Base-by-base conservation (phyloP, 2,329 filamentous ascomycete species). In the Monilinia aucupariae region DNA sequence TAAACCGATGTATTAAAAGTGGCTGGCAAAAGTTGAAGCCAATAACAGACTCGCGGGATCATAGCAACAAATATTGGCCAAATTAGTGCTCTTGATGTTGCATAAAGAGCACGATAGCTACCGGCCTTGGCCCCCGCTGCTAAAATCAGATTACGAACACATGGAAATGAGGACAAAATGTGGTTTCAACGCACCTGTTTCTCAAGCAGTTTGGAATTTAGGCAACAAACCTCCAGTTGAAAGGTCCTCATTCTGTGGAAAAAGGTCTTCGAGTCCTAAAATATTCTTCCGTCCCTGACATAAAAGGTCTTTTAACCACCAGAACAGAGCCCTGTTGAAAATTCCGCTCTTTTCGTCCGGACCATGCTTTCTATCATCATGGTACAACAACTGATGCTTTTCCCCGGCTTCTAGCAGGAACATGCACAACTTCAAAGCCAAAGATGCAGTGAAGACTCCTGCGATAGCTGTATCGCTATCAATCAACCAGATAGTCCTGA, bases 221-320 rank as follows among this genome's bases (percentile, higher is more conserved):
- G 41, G 41, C 41, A 45, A 45, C 8, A 45, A 20, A 0, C 10
- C n/a, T 45, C 20, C 41, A 45, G 41, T 45, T 45, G 61, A 41
- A 25, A 71, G 60, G 3, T 43, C 59, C 17, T 67, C 52, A 55
- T 70, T 68, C 10, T 66, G 43, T 17, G 56, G 32, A 45, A 65
- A 68, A 0, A 77, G 67, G 61, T 73, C 70, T 7, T 75, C 70
- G 27, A 74, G 61, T 1, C 66, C 67, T 8, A 77, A 61, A 10
- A 75, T 61, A 13, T 68, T 71, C 2, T 65, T 65, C 52, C 70
- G 75, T 1, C 76, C 75, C 17, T 56, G 60, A 12, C 65, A 45
- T 61, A 78, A 73, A 9, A 77, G 61, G 4, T 65, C 66, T 61
- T 75, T 76, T 1, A 77, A 62, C 76, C 75, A 78, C 68, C 69